phyloP scores from a whole-genome alignment of 106 monocot species.

The Dactylorhiza incarnata region DNA sequence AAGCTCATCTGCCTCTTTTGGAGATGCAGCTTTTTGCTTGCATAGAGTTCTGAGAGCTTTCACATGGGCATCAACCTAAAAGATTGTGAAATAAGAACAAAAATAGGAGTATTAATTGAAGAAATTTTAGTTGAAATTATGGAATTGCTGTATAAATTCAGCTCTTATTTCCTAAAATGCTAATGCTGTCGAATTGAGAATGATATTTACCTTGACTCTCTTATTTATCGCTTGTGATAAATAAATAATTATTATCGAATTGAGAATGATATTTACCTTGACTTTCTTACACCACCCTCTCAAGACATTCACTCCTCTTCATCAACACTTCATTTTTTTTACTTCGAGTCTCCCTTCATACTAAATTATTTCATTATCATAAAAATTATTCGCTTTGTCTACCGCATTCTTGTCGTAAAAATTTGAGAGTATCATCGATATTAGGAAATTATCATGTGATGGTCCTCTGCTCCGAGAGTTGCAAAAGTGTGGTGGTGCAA shows the following conservation, averaged over 20 bases:
- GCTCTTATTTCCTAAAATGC: background rate
- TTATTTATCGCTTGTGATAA: too few relatives aligned
- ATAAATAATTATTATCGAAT: too few relatives aligned
- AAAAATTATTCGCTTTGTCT: too few relatives aligned
- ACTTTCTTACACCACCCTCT: too few relatives aligned
- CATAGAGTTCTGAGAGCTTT: slow-evolving; percentile 86
- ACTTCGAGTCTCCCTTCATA: too few relatives aligned
- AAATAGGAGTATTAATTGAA: background rate
- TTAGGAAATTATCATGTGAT: background rate
- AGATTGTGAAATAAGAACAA: slow-evolving; percentile 8
- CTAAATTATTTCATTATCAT: too few relatives aligned
- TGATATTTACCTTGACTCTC: too few relatives aligned
- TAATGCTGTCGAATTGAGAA: background rate
- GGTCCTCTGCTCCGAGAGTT: background rate
- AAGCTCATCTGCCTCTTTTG: slow-evolving; percentile 52
- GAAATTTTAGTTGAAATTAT: background rate
- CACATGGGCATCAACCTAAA: slow-evolving; percentile 93
- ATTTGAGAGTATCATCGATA: background rate
- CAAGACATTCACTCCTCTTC: too few relatives aligned
- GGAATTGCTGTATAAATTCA: background rate
- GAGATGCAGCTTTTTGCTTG: slow-evolving; percentile 61
- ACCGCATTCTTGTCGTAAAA: too few relatives aligned
- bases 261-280: too few relatives aligned
- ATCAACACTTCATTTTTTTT: too few relatives aligned
- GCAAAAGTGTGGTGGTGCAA: background rate